Evolutionary conservation across 2,329 filamentous ascomycete genomes (phyloP).

Genomic region (Trichophyton rubrum): DNA sequence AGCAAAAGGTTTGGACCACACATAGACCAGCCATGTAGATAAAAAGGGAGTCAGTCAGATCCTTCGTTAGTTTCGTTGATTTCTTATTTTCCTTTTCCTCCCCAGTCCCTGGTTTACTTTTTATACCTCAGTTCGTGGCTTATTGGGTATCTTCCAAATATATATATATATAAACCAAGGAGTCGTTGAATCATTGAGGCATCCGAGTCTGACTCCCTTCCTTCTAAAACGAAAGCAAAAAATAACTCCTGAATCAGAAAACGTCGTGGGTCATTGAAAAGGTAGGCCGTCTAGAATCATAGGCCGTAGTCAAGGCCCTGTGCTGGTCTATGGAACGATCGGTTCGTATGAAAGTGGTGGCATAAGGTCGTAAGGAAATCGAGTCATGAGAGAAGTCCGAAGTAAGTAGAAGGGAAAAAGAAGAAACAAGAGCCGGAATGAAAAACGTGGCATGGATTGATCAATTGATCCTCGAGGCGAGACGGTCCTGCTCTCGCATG

Average conservation of each 20-base stretch:
- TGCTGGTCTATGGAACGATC: neutral
- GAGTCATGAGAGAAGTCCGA: neutral
- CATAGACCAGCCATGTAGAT: conserved; percentile 3
- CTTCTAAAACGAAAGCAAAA: neutral
- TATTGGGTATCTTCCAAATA: neutral
- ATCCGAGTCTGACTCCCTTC: neutral
- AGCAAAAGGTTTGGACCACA: neutral
- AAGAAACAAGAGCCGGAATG: neutral
- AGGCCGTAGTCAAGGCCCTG: neutral
- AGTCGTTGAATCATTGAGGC: neutral
- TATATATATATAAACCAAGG: neutral
- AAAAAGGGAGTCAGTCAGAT: too few species aligned
- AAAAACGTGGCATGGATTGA: neutral
- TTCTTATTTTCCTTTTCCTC: neutral
- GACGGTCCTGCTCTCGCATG: conserved; percentile 23
- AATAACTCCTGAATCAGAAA: neutral
- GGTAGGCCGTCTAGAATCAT: neutral
- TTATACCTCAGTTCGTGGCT: neutral
- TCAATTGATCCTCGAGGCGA: conserved; percentile 16
- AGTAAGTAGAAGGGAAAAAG: neutral
- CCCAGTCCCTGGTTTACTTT: neutral
- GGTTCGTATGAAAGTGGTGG: neutral
- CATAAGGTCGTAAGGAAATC: neutral
- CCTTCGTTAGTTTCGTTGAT: neutral
- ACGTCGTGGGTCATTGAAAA: neutral